Percentiles rank a stretch among this genome's conserved stretches.
Conservation (phyloP, 495 filamentous ascomycete genomes). For the Aspergillus baeticus region DNA sequence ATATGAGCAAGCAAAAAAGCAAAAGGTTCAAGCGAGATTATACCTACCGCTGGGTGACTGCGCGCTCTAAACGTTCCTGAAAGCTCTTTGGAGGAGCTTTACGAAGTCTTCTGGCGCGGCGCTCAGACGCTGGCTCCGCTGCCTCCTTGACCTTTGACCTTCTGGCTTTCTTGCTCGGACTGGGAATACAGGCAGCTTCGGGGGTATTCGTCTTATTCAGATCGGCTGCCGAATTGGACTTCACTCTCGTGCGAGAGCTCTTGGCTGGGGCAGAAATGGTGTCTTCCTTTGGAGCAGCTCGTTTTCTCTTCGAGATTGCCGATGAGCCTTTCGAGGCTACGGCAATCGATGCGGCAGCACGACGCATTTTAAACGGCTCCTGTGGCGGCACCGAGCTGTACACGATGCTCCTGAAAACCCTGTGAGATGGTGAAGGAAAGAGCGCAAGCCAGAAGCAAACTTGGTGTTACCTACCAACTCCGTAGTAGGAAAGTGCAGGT, state of each 20-base stretch:
- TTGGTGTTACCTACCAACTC: no score
- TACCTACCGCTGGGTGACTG: conserved; percentile 41
- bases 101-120: conserved; percentile 39
- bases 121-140: conserved; percentile 26
- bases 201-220: conserved; percentile 2
- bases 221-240: neutral
- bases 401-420: no score
- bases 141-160: conserved; percentile 18
- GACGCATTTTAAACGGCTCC: no score
- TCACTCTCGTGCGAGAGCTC: neutral
- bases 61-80: conserved; percentile 40
- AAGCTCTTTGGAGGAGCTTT: conserved; percentile 38
- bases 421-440: no score
- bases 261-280: neutral
- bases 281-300: neutral
- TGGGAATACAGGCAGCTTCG: conserved; percentile 20
- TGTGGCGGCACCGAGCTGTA: no score
- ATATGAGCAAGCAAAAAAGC: neutral
- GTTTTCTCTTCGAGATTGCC: conserved; percentile 20
- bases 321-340: neutral
- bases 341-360: no score
- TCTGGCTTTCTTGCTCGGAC: conserved; percentile 21
- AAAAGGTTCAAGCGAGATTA: neutral
- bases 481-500: no score
- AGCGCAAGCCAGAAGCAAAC: no score